A percentile compares a stretch with the other conserved stretches of the same genome.
Evolutionary conservation across 208 protist species (phyloP).

Genomic region (Eutreptiella sp.): DNA sequence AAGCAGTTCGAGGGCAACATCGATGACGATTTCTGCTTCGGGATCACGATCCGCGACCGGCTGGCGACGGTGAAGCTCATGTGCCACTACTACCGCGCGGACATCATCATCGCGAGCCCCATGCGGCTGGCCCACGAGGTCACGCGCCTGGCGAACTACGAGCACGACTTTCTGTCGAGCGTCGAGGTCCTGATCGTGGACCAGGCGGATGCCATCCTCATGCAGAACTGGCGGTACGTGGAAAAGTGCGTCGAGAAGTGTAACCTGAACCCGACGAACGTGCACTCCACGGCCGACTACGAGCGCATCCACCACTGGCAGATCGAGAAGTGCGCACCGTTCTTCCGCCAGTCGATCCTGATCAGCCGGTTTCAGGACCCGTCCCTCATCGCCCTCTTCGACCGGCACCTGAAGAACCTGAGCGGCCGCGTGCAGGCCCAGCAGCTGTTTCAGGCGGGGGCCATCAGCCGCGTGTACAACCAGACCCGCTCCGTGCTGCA

Average conservation of each 20-base stretch:
- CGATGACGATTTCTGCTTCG: conserved; percentile 89
- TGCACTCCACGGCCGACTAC: conserved; percentile 67
- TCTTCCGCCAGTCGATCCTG: conserved; percentile 87
- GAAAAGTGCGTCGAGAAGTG: conserved; percentile 53
- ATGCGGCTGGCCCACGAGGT: conserved; percentile 69
- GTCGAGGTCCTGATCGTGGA: conserved; percentile 88
- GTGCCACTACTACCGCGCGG: conserved; percentile 76
- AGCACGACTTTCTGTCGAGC: conserved; percentile 70
- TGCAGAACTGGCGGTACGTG: conserved; percentile 95
- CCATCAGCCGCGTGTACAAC: conserved; percentile 52
- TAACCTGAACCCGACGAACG: conserved; percentile 70
- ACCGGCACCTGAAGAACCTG: conserved; percentile 55
- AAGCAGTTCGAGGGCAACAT: conserved; percentile 88
- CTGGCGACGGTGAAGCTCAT: conserved; percentile 76
- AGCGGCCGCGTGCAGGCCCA: conserved; percentile 60
- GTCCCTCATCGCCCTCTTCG: conserved; percentile 76
- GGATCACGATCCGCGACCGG: conserved; percentile 60
- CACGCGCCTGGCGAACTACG: conserved; percentile 48
- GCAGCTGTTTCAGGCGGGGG: conserved; percentile 45
- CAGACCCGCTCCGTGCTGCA: conserved; percentile 51
- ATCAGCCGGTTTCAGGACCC: conserved; percentile 59
- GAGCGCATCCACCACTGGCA: conserved; percentile 73
- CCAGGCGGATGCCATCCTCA: conserved; percentile 84
- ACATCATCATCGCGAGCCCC: conserved; percentile 91
- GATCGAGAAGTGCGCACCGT: conserved; percentile 59